A percentile compares a stretch with the other conserved stretches of the same genome.
phyloP scores from a whole-genome alignment of 306 rosid genomes.

The Betula pendula region DNA sequence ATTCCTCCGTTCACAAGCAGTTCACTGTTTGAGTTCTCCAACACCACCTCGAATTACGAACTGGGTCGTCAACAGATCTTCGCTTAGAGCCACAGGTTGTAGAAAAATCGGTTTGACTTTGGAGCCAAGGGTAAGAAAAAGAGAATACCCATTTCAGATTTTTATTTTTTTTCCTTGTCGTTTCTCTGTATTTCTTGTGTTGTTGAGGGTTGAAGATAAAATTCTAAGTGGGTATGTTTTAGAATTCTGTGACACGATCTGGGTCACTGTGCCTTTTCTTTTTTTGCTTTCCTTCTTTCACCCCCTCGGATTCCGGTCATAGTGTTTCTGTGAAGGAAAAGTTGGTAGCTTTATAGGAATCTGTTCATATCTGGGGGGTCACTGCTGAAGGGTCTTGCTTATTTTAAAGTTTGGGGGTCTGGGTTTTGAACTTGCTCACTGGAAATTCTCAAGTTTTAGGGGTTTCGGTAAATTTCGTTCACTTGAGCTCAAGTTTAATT shows the following conservation, averaged over 20 bases:
- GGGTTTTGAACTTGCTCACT: conserved; percentile 23
- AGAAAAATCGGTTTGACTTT: conserved; percentile 48
- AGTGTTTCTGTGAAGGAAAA: conserved; percentile 38
- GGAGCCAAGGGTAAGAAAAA: conserved; percentile 28
- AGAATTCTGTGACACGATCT: conserved; percentile 41
- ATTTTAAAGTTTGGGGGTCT: conserved; percentile 29
- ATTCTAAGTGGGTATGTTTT: conserved; percentile 38
- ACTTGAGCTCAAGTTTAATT: conserved; percentile 6
- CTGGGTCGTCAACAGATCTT: conserved; percentile 43
- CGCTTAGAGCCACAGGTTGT: conserved; percentile 44
- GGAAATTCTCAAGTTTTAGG: conserved; percentile 20
- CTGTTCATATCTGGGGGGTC: conserved; percentile 35
- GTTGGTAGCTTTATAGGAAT: conserved; percentile 53
- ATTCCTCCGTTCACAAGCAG: conserved; percentile 7
- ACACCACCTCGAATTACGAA: conserved; percentile 46
- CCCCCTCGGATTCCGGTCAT: conserved; percentile 56
- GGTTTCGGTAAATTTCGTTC: conserved; percentile 14
- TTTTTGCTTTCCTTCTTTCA: conserved; percentile 37
- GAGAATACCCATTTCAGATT: conserved; percentile 5
- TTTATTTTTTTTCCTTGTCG: background rate
- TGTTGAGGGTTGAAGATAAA: conserved; percentile 31
- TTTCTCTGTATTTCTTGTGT: conserved; percentile 28
- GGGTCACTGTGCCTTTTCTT: conserved; percentile 37
- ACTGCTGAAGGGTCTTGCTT: conserved; percentile 26
- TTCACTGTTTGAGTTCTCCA: conserved; percentile 24